Conservation (phyloP, 202 grass and related monocot species). For the Miscanthus sacchariflorus region DNA sequence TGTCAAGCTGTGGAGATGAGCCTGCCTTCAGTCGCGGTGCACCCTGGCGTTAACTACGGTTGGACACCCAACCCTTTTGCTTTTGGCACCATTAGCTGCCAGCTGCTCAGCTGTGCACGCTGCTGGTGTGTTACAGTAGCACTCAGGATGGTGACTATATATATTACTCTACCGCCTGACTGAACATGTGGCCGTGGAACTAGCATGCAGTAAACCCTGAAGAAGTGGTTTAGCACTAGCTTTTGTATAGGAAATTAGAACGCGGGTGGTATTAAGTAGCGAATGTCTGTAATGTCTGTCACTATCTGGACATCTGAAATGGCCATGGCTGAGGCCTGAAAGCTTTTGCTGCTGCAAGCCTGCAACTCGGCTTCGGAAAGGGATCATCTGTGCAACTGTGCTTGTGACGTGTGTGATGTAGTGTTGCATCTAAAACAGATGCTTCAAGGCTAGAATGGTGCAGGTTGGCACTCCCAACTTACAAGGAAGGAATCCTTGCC, state of each 20-base stretch:
- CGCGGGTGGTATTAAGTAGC: neutral
- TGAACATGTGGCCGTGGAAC: conserved; percentile 35
- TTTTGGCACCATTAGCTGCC: conserved; percentile 28
- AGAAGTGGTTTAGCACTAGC: conserved; percentile 41
- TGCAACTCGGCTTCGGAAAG: neutral
- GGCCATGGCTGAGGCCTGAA: neutral
- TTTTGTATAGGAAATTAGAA: conserved; percentile 54
- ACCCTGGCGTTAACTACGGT: neutral
- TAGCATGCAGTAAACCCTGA: conserved; percentile 36
- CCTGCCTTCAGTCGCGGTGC: neutral
- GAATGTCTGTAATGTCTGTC: neutral
- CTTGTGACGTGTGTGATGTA: neutral
- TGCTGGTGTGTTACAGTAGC: conserved; percentile 22
- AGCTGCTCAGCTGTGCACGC: neutral
- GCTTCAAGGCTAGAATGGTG: conserved; percentile 23
- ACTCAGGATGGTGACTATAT: neutral
- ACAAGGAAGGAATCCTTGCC: conserved; percentile 29
- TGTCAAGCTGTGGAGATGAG: conserved; percentile 76
- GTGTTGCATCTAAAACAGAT: neutral
- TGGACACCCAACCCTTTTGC: neutral
- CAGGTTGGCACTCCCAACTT: neutral
- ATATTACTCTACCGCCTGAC: neutral
- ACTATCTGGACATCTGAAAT: conserved; percentile 2
- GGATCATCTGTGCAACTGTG: neutral
- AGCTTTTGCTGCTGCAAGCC: neutral